Conservation (phyloP, 495 filamentous ascomycete genomes). For the Penicillium roqueforti region DNA sequence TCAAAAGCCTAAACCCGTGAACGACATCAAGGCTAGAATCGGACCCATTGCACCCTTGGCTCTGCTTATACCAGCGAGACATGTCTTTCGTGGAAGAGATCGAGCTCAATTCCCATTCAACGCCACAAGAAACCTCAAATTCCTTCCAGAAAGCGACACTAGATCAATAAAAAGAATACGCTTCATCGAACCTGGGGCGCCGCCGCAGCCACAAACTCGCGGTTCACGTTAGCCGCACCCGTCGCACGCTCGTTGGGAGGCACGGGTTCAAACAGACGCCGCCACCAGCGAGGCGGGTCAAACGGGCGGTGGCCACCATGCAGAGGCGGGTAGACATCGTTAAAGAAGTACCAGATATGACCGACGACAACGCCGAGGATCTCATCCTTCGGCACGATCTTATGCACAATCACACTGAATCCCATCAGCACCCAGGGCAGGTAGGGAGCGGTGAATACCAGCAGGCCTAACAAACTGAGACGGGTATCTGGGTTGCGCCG, state of each 20-base stretch:
- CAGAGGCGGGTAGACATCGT: conserved; percentile 88
- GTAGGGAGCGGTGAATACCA: conserved; percentile 91
- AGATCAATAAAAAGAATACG: neutral
- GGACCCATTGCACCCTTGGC: neutral
- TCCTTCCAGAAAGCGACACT: neutral
- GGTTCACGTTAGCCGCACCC: conserved; percentile 30
- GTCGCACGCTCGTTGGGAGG: conserved; percentile 23
- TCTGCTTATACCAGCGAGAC: neutral
- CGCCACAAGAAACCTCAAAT: neutral
- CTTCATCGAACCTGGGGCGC: conserved; percentile 39
- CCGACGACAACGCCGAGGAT: conserved; percentile 89
- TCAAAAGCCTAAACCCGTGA: neutral
- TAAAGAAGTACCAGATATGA: conserved; percentile 98
- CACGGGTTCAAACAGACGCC: conserved; percentile 67
- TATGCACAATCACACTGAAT: conserved; percentile 81
- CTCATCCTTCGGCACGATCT: conserved; percentile 88
- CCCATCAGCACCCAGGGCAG: conserved; percentile 95
- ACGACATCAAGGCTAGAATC: neutral
- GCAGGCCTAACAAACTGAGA: conserved; percentile 82
- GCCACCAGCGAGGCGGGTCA: conserved; percentile 91
- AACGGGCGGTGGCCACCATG: conserved; percentile 81
- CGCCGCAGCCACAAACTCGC: conserved; percentile 37
- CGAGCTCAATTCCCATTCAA: neutral
- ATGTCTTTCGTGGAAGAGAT: neutral
- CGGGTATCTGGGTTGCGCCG: conserved; percentile 87